Percentiles rank a stretch among this genome's conserved stretches.
Conservation (phyloP, 2,329 filamentous ascomycete genomes). For the Phialophora tarda region DNA sequence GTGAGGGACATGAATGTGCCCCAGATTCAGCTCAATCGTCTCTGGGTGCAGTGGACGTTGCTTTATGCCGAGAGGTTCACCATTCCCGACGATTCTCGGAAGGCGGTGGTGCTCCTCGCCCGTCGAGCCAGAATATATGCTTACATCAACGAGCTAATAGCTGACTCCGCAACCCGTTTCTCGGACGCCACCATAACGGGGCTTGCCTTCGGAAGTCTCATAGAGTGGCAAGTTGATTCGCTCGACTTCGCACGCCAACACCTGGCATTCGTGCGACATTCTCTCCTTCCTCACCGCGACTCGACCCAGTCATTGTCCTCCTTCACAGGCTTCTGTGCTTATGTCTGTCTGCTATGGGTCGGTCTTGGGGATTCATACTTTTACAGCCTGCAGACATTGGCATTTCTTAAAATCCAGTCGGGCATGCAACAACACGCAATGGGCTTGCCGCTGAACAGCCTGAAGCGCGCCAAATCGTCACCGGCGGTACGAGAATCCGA, state of each 20-base stretch:
- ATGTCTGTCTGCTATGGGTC: neutral
- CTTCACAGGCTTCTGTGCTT: neutral
- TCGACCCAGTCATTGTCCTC: neutral
- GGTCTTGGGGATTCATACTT: neutral
- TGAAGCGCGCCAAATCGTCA: neutral
- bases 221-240: slow-evolving; percentile 7
- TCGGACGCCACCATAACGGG: slow-evolving; percentile 1
- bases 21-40: neutral
- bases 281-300: neutral
- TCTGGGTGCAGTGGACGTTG: slow-evolving; percentile 3
- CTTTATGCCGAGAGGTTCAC: neutral
- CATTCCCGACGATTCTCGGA: neutral
- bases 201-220: neutral
- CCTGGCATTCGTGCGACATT: slow-evolving; percentile 2
- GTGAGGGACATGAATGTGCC: neutral
- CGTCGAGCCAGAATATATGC: slow-evolving; percentile 5
- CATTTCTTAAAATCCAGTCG: neutral
- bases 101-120: neutral
- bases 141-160: slow-evolving; percentile 2
- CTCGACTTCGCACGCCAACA: neutral
- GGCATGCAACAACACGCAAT: neutral
- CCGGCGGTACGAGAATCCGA: neutral
- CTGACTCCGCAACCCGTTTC: neutral
- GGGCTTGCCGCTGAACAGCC: neutral
- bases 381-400: neutral